Percentiles rank a stretch among this genome's conserved stretches.
phyloP scores from a whole-genome alignment of 331 rosid species.

The Cydonia oblonga region DNA sequence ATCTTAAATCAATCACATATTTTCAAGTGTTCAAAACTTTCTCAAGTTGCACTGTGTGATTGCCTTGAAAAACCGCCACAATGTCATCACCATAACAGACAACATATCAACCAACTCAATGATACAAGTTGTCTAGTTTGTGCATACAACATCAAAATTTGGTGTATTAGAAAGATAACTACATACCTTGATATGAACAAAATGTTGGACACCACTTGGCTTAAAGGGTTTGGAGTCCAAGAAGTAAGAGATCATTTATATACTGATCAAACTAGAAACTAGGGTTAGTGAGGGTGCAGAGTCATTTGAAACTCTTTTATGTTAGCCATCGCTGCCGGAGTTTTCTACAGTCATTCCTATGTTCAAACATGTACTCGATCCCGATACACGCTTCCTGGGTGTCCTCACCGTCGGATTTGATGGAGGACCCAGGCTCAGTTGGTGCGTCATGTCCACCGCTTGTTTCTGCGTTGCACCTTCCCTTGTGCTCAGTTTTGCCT shows the following conservation, averaged over 20 bases:
- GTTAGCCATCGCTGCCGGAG: slow-evolving; percentile 26
- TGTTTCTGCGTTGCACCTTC: slow-evolving; percentile 15
- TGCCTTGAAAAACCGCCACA: neutral
- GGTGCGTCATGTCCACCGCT: slow-evolving; percentile 26
- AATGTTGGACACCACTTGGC: neutral
- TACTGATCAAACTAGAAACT: neutral
- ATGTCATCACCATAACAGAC: neutral
- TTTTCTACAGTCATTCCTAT: slow-evolving; percentile 32
- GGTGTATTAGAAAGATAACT: too few relatives aligned
- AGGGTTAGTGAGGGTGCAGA: slow-evolving; percentile 12
- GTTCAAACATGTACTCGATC: slow-evolving; percentile 29
- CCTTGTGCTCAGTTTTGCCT: slow-evolving; percentile 20
- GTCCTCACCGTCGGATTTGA: slow-evolving; percentile 24
- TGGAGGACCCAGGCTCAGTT: slow-evolving; percentile 32
- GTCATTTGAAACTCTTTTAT: slow-evolving; percentile 10
- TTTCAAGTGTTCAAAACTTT: too few relatives aligned
- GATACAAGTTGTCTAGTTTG: too few relatives aligned
- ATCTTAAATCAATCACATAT: too few relatives aligned
- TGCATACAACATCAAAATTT: too few relatives aligned
- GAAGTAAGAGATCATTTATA: neutral
- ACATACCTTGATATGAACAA: too few relatives aligned
- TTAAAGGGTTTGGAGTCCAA: neutral
- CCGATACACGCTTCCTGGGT: slow-evolving; percentile 36
- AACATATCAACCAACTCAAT: neutral
- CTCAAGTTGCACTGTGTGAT: too few relatives aligned